These are phyloP conservation scores for Boletus patriciae DNA, from an alignment of 768 basidiomycete genomes.

Conservation along the genomic window DNA sequence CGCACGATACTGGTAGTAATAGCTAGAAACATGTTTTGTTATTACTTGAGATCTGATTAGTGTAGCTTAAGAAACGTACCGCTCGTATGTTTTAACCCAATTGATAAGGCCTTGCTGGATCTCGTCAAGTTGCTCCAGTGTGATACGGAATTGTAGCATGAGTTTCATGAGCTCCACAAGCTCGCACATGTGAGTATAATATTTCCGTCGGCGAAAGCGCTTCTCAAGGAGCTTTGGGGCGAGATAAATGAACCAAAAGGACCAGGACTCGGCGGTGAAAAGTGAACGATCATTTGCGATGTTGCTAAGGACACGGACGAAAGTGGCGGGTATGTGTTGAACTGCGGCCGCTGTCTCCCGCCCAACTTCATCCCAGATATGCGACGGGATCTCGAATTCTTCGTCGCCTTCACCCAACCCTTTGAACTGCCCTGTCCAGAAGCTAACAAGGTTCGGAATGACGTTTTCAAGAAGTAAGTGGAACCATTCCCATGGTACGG, in stretches of 20 bases:
- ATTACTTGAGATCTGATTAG: too few relatives aligned
- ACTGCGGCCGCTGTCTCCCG: constrained; percentile 26
- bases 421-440: constrained; percentile 28
- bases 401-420: constrained; percentile 32
- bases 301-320: constrained; percentile 33
- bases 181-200: not conserved
- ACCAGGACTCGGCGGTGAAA: constrained; percentile 10
- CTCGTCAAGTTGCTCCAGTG: not conserved
- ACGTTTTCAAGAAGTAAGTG: too few relatives aligned
- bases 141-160: not conserved
- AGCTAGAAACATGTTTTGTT: not conserved
- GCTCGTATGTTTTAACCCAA: too few relatives aligned
- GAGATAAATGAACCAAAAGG: constrained; percentile 21
- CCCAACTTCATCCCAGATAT: constrained; percentile 29
- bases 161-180: not conserved
- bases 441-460: too few relatives aligned
- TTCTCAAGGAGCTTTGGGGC: constrained; percentile 11
- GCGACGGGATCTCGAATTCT: constrained; percentile 27
- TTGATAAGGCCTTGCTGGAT: too few relatives aligned
- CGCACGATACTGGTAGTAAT: not conserved
- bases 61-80: too few relatives aligned
- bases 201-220: not conserved
- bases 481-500: too few relatives aligned
- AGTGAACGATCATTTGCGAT: constrained; percentile 23
- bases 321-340: constrained; percentile 32